Conservation (phyloP, 2,329 filamentous ascomycete genomes). For the Nothophoma quercina region DNA sequence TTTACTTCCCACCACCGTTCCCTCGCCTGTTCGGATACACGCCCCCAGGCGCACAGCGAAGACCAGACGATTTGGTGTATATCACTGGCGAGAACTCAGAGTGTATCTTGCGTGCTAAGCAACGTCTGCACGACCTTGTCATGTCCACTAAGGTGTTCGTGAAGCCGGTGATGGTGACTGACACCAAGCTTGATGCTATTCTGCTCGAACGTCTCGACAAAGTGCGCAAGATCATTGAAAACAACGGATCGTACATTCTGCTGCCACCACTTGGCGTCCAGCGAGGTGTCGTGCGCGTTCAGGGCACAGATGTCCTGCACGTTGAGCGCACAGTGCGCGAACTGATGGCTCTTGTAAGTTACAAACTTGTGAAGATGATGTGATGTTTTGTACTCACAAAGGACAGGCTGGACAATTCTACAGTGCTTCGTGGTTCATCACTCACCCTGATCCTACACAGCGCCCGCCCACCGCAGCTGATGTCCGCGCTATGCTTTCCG, state of each 20-base stretch:
- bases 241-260: conserved; percentile 93
- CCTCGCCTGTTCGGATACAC: conserved; percentile 90
- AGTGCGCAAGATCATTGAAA: conserved; percentile 96
- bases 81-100: conserved; percentile 90
- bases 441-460: conserved; percentile 73
- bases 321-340: conserved; percentile 95
- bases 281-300: conserved; percentile 84
- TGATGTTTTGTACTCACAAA: conserved; percentile 28
- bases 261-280: conserved; percentile 88
- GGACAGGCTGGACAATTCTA: conserved; percentile 92
- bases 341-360: conserved; percentile 86
- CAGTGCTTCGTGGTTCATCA: conserved; percentile 94
- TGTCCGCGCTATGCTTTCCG: conserved; percentile 87
- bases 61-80: conserved; percentile 89
- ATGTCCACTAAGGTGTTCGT: conserved; percentile 76
- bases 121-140: conserved; percentile 87
- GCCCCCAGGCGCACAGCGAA: conserved; percentile 78
- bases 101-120: conserved; percentile 86
- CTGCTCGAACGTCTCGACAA: conserved; percentile 91
- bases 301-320: conserved; percentile 90
- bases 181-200: conserved; percentile 94
- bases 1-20: conserved; percentile 97
- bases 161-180: conserved; percentile 89
- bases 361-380: background rate
- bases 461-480: conserved; percentile 71